Conservation (phyloP, 352 stramenopile genomes). For the Globisporangium irregulare region DNA sequence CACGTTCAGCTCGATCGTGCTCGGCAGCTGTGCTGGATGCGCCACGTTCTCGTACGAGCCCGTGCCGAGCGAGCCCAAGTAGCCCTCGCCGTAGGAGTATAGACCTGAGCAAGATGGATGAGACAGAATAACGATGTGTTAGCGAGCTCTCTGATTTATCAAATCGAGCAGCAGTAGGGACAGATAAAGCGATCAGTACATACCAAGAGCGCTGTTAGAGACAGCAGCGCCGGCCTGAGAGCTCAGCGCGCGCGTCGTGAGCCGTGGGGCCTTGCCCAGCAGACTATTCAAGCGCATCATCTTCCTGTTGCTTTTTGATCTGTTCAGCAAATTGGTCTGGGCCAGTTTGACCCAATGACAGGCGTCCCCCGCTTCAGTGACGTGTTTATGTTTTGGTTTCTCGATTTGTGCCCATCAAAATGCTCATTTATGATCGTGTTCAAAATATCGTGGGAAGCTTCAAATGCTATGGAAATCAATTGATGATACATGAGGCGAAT, state of each 20-base stretch:
- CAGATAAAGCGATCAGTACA: neutral
- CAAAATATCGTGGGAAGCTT: neutral
- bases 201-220: neutral
- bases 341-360: neutral
- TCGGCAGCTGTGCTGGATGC: constrained; percentile 39
- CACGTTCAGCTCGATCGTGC: constrained; percentile 43
- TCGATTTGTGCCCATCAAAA: neutral
- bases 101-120: constrained; percentile 27
- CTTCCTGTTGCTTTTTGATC: neutral
- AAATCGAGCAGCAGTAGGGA: neutral
- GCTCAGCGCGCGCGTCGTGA: constrained; percentile 3
- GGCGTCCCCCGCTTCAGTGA: neutral
- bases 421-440: neutral
- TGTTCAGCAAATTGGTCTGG: neutral
- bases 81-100: constrained; percentile 78
- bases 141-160: neutral
- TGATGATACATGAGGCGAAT: neutral
- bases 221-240: neutral
- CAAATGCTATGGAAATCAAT: neutral
- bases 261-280: neutral
- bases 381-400: neutral
- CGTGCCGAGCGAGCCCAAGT: constrained; percentile 68
- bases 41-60: constrained; percentile 58
- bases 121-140: neutral
- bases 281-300: constrained; percentile 8